Evolutionary conservation across 192 early-diverging fungal species (phyloP), one percentile per base, ranked within the genome.

Genomic region (Umbelopsis isabellina): DNA sequence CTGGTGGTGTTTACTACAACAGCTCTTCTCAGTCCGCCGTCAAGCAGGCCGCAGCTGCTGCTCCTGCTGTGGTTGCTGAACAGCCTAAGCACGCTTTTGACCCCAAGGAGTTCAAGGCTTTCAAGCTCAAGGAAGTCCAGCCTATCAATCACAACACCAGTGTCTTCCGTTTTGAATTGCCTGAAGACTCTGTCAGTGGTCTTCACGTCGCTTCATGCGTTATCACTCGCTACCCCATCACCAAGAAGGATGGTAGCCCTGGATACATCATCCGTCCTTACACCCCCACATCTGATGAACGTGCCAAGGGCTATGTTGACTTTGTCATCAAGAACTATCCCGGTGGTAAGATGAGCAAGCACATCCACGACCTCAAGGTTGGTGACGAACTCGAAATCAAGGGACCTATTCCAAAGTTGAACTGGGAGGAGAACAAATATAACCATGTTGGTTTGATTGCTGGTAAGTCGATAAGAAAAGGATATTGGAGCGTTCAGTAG

Each of bases 341-440:
- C 69, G 76, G 81, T 46, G 87, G 87, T 30, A 72, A 75, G 33
- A 86, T 89, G 87, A 85, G 83, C 8, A 73, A 75, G 8, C 85
- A 88, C 72, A 79, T 91, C 58, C 80, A 84, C 74, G 41, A 35
- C 20, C 66, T 94, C 71, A 89, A 90, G 76, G 77, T 84, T 27
- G 92, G 92, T 49, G 92, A 94, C 46, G 80, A 73, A n/a, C 78
- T 94, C n/a, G 85, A 90, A 21, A 80, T 94, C 70, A 92, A 92
- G 79, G 93, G 93, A 1, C 93, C 93, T 61, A 88, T 90, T 72
- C 72, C 68, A 51, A 91, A 93, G 81, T 87, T 81, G 67, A 65
- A 73, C 45, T 87, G 90, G 74, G 79, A 82, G 51, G 74, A 87
- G 22, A 91, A 90, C 79, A 77, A 89, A 74, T 81, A 82, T 55